Percentiles rank a stretch among this genome's conserved stretches.
These are phyloP conservation scores for Entomortierella beljakovae DNA, from an alignment of 192 early-diverging fungal genomes.

Conservation along the genomic window DNA sequence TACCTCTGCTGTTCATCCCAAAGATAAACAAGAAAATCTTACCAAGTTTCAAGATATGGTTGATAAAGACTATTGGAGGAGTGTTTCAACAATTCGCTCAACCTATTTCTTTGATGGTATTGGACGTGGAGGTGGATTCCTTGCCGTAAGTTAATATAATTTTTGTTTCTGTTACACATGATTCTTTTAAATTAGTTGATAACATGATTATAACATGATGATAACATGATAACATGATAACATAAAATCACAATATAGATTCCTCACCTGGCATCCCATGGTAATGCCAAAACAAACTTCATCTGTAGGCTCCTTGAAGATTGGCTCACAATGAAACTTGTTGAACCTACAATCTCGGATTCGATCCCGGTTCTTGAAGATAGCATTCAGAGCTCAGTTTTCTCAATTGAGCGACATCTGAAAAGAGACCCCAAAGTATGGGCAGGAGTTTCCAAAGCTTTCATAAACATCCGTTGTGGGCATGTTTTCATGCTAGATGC, in stretches of 20 bases:
- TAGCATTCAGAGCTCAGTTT: slow-evolving; percentile 47
- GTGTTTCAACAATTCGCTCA: slow-evolving; percentile 45
- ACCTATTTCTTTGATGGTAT: slow-evolving; percentile 54
- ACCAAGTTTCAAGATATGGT: slow-evolving; percentile 19
- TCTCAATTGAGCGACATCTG: slow-evolving; percentile 43
- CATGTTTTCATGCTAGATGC: slow-evolving; percentile 50
- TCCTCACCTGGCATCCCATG: slow-evolving; percentile 53
- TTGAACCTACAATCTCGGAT: slow-evolving; percentile 52
- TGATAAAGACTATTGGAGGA: slow-evolving; percentile 44
- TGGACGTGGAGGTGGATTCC: slow-evolving; percentile 48
- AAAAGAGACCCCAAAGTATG: slow-evolving; percentile 27
- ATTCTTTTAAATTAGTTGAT: no score
- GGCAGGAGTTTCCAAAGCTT: slow-evolving; percentile 46
- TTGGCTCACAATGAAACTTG: slow-evolving; percentile 51
- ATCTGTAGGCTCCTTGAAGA: slow-evolving; percentile 41
- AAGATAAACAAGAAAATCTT: slow-evolving; percentile 31
- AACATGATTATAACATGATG: no score
- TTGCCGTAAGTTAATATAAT: slow-evolving; percentile 27
- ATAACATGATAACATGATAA: no score
- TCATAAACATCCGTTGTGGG: slow-evolving; percentile 51
- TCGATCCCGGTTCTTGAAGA: slow-evolving; percentile 51
- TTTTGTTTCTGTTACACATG: not conserved
- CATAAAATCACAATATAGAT: slow-evolving; percentile 22
- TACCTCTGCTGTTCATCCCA: slow-evolving; percentile 4
- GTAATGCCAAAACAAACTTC: slow-evolving; percentile 47